Evolutionary conservation across 1,284 basidiomycete genomes (phyloP), one percentile per base, ranked within the genome.

Genomic region (Ceratobasidium sp.): DNA sequence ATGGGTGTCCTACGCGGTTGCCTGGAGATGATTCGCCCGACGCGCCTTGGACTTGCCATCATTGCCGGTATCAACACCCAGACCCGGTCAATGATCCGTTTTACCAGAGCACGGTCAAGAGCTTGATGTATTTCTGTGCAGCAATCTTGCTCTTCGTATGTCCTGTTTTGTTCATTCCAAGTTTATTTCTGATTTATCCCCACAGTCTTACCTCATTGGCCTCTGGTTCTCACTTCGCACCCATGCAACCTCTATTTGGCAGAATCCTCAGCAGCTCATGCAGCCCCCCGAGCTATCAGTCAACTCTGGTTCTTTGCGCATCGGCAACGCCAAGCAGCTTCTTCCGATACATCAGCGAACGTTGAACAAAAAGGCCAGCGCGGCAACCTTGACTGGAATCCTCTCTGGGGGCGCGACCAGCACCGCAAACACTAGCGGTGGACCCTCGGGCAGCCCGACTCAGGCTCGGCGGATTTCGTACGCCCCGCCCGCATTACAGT

Each of bases 221-320:
- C 87, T 99, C 0, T 99, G 98, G 98, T 99, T 99, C 87, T 99
- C 97, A 61, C 90, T 99, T 22, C 93, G 96, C 61, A 99, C 98
- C 0, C 98, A 99, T 83, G 98, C 98, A 2, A 93, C 94, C 17
- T 98, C 99, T 83, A 99, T 99, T 81, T 99, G 98, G 98, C 97
- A 99, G 83, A 99, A 99, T 82, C 96, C 96, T 1, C 94, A 95
- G 81, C 93, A 92, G 78, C 86, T 96, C 15, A 87, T 96, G 80
- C 91, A 94, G 76, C 86, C 89, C 1, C 82, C 89, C 76, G 94
- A 95, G 59, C 81, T 83, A 67, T 81, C 91, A 17, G 65, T 80
- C 61, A 73, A 77, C 25, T 86, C 88, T 8, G 85, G 84, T 80
- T 56, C 81, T 65, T 34, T 80, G 61, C 76, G 82, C 90, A 25